phyloP scores from a whole-genome alignment of 495 filamentous ascomycete genomes.

The Beverwykella pulmonaria region DNA sequence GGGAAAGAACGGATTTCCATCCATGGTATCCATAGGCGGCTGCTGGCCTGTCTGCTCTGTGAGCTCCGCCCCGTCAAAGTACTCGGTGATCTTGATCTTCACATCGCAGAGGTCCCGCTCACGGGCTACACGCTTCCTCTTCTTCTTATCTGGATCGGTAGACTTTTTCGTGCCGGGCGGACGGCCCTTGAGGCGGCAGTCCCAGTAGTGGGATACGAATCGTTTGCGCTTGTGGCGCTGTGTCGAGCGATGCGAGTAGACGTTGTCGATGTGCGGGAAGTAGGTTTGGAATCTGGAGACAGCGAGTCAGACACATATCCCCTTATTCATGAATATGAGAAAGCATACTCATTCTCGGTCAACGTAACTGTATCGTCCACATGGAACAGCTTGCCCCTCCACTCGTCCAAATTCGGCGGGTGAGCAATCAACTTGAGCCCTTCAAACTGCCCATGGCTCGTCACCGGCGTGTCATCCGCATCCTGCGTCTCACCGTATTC shows the following conservation, averaged over 20 bases:
- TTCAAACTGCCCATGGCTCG: constrained; percentile 56
- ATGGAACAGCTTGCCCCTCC: constrained; percentile 77
- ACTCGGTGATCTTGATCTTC: constrained; percentile 91
- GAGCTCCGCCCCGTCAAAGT: constrained; percentile 61
- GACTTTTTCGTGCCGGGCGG: constrained; percentile 84
- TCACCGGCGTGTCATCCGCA: constrained; percentile 38
- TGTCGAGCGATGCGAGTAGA: constrained; percentile 88
- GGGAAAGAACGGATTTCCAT: constrained; percentile 18
- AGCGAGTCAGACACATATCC: neutral
- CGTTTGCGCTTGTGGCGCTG: constrained; percentile 83
- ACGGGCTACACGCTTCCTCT: constrained; percentile 76
- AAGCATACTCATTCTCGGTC: constrained; percentile 75
- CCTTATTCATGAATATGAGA: neutral
- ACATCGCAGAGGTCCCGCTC: constrained; percentile 84
- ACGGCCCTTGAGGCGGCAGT: constrained; percentile 84
- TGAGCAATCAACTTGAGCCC: constrained; percentile 63
- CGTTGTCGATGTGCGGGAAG: constrained; percentile 88
- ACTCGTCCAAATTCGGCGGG: constrained; percentile 70
- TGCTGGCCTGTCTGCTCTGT: constrained; percentile 33
- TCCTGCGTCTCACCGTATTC: constrained; percentile 6
- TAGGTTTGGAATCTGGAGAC: constrained; percentile 75
- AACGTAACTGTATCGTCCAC: constrained; percentile 74
- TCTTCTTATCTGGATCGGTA: constrained; percentile 84
- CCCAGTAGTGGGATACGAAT: constrained; percentile 86
- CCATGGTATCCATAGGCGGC: constrained; percentile 15